phyloP scores from a whole-genome alignment of 441 rosid species.

The Erodium texanum region DNA sequence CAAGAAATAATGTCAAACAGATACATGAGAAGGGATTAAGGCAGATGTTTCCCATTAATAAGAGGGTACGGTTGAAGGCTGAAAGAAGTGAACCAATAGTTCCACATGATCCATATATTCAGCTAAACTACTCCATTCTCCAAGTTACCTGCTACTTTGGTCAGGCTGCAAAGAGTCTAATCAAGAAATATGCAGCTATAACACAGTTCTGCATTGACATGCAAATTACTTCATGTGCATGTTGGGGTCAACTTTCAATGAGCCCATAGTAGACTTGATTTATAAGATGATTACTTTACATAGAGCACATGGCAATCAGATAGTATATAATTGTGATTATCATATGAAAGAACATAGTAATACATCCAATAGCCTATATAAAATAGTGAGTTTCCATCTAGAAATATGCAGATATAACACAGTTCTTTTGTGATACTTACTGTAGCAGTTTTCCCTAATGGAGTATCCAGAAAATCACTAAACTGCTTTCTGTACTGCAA shows the following conservation, averaged over 20 bases:
- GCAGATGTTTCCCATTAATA: too few species aligned
- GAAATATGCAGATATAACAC: background rate
- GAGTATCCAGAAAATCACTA: constrained; percentile 36
- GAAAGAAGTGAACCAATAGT: too few species aligned
- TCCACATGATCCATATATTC: background rate
- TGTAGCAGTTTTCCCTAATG: constrained; percentile 54
- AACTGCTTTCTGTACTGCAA: constrained; percentile 85
- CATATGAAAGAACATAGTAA: background rate
- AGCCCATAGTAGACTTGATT: background rate
- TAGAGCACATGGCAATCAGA: background rate
- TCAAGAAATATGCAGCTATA: too few species aligned
- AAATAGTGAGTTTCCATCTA: background rate
- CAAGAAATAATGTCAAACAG: too few species aligned
- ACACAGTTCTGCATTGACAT: background rate
- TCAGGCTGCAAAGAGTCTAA: background rate
- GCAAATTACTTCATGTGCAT: background rate
- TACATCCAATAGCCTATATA: background rate
- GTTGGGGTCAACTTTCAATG: background rate
- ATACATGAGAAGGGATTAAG: too few species aligned
- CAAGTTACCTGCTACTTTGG: background rate
- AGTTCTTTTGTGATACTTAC: constrained; percentile 38
- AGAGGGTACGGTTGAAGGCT: too few species aligned
- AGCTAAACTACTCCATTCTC: background rate
- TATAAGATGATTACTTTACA: background rate
- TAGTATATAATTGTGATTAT: background rate